A percentile compares a stretch with the other conserved stretches of the same genome.
Conservation (phyloP, 768 basidiomycete genomes). For the Coprinellus aureogranulatus region DNA sequence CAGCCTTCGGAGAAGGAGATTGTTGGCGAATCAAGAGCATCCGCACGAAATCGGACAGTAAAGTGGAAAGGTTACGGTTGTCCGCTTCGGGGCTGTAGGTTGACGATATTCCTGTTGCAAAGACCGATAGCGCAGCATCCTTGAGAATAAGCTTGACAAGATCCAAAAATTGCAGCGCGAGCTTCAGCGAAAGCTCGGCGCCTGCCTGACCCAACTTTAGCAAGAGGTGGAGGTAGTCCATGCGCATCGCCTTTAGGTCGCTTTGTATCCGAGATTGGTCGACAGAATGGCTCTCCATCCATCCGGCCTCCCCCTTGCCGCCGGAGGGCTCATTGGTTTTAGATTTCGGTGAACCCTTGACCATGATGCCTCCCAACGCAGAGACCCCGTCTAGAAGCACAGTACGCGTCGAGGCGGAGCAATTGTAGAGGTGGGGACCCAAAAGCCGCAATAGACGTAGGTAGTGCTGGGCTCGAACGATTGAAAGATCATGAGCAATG, state of each 20-base stretch:
- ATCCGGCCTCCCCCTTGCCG: slow-evolving; percentile 23
- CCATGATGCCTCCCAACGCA: slow-evolving; percentile 59
- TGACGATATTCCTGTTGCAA: not conserved
- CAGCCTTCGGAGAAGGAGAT: slow-evolving; percentile 44
- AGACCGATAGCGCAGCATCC: slow-evolving; percentile 28
- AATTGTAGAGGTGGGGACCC: slow-evolving; percentile 55
- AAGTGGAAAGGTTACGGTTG: slow-evolving; percentile 41
- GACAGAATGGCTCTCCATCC: slow-evolving; percentile 5
- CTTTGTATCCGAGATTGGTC: slow-evolving; percentile 39
- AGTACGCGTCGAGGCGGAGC: slow-evolving; percentile 48
- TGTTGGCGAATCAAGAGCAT: slow-evolving; percentile 48
- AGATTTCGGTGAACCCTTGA: slow-evolving; percentile 42
- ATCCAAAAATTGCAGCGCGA: slow-evolving; percentile 50
- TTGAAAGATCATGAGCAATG: slow-evolving; percentile 70
- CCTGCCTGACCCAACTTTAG: slow-evolving; percentile 49
- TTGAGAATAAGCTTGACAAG: slow-evolving; percentile 55
- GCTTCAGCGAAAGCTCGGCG: slow-evolving; percentile 41
- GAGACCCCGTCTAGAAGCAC: slow-evolving; percentile 66
- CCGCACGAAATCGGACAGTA: slow-evolving; percentile 53
- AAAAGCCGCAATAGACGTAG: slow-evolving; percentile 58
- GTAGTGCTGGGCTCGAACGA: slow-evolving; percentile 68
- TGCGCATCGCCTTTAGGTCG: slow-evolving; percentile 55
- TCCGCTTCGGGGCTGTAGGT: slow-evolving; percentile 27
- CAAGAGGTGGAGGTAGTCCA: slow-evolving; percentile 62
- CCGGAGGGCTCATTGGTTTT: slow-evolving; percentile 46